Evolutionary conservation across 306 rosid genomes (phyloP).

Genomic region (Sesbania bispinosa): DNA sequence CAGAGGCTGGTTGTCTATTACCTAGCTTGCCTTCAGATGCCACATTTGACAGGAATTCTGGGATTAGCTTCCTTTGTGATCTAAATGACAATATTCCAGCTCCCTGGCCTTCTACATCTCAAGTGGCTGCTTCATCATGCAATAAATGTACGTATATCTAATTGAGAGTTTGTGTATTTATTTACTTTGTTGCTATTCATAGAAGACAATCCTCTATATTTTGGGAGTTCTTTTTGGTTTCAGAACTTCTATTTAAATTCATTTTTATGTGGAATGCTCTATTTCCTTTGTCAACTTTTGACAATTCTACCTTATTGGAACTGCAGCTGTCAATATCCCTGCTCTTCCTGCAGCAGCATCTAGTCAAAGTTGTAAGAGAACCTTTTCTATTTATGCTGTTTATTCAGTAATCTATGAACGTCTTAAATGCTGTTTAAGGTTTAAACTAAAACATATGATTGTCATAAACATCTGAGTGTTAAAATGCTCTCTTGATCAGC

Average conservation of each 20-base stretch:
- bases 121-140: conserved; percentile 67
- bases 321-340: conserved; percentile 85
- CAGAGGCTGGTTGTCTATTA: conserved; percentile 89
- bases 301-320: conserved; percentile 20
- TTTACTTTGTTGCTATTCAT: neutral
- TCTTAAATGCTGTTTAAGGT: neutral
- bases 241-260: neutral
- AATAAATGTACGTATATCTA: conserved; percentile 60
- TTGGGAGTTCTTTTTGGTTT: conserved; percentile 8
- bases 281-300: neutral
- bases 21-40: conserved; percentile 97
- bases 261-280: neutral
- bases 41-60: conserved; percentile 68
- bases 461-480: neutral
- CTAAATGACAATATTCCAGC: conserved; percentile 96
- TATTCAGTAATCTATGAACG: conserved; percentile 16
- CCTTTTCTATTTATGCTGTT: neutral
- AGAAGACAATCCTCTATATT: neutral
- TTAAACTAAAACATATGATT: neutral
- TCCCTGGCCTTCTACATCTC: conserved; percentile 82
- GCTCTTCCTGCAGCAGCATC: conserved; percentile 98
- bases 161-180: neutral
- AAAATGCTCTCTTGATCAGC: neutral
- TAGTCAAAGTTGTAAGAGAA: conserved; percentile 57
- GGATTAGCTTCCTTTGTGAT: conserved; percentile 91